Evolutionary conservation across 257 asterid genomes (phyloP).

Genomic region (Solanum etuberosum): DNA sequence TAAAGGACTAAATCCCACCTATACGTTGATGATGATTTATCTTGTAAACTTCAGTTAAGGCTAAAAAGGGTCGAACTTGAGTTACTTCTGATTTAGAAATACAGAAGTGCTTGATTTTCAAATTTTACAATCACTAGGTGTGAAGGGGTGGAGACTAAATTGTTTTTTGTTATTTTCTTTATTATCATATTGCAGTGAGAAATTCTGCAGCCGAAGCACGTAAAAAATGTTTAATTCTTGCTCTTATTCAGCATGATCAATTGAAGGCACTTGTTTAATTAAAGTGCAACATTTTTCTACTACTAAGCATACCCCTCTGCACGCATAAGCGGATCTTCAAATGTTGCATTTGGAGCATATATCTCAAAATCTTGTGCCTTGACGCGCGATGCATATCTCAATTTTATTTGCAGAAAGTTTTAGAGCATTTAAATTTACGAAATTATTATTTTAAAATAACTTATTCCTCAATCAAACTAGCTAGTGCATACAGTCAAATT

Average conservation of each 20-base stretch:
- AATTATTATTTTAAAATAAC: too few species aligned
- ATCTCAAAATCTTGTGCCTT: constrained; percentile 65
- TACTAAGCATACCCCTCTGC: constrained; percentile 53
- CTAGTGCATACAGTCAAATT: too few species aligned
- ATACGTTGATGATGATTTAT: neutral
- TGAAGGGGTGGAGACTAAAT: too few species aligned
- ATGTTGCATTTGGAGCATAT: constrained; percentile 66
- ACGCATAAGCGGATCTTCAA: constrained; percentile 81
- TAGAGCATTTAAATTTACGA: too few species aligned
- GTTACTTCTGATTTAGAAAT: too few species aligned
- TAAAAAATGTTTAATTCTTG: neutral
- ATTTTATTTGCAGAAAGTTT: neutral
- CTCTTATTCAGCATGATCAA: neutral
- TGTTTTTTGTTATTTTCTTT: neutral
- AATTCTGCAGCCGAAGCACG: neutral
- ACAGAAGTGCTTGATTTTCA: too few species aligned
- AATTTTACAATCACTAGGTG: too few species aligned
- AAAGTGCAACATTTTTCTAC: neutral
- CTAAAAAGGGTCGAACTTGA: neutral
- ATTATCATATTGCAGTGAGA: neutral
- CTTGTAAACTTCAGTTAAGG: neutral
- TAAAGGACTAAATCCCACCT: too few species aligned
- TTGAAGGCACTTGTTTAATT: neutral
- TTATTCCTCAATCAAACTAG: too few species aligned
- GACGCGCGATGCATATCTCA: constrained; percentile 67